A percentile compares a stretch with the other conserved stretches of the same genome.
Conservation (phyloP, 1,139 yeast species). For the Kodamaea plutei region DNA sequence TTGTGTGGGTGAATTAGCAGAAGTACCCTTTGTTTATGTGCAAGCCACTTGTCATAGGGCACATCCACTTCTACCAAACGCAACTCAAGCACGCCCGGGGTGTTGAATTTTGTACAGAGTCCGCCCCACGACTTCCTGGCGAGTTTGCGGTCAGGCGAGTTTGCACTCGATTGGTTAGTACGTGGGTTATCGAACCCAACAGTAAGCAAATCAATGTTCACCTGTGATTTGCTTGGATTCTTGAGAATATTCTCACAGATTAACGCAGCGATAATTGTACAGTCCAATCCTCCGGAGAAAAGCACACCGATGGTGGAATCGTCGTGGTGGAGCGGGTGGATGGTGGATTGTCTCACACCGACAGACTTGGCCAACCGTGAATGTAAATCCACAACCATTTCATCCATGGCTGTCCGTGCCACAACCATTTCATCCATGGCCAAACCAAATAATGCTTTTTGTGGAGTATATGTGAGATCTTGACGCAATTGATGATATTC, state of each 20-base stretch:
- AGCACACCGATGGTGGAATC: conserved; percentile 54
- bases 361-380: neutral
- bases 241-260: conserved; percentile 24
- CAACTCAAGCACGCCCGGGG: conserved; percentile 24
- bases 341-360: conserved; percentile 48
- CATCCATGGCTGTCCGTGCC: neutral
- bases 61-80: conserved; percentile 68
- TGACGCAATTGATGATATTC: conserved; percentile 4
- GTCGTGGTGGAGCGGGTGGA: conserved; percentile 48
- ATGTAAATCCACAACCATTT: neutral
- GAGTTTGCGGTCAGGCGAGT: conserved; percentile 79
- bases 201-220: conserved; percentile 64
- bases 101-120: conserved; percentile 38
- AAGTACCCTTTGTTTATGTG: conserved; percentile 49
- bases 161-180: conserved; percentile 51
- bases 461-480: conserved; percentile 4
- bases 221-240: neutral
- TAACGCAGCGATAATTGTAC: conserved; percentile 66
- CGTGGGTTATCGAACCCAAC: conserved; percentile 95
- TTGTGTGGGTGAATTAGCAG: conserved; percentile 74
- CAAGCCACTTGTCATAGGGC: conserved; percentile 59
- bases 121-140: conserved; percentile 61
- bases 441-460: neutral
- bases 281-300: conserved; percentile 94
- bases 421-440: neutral